phyloP scores from a whole-genome alignment of 2,329 filamentous ascomycete genomes.

The Diaporthe velutina region DNA sequence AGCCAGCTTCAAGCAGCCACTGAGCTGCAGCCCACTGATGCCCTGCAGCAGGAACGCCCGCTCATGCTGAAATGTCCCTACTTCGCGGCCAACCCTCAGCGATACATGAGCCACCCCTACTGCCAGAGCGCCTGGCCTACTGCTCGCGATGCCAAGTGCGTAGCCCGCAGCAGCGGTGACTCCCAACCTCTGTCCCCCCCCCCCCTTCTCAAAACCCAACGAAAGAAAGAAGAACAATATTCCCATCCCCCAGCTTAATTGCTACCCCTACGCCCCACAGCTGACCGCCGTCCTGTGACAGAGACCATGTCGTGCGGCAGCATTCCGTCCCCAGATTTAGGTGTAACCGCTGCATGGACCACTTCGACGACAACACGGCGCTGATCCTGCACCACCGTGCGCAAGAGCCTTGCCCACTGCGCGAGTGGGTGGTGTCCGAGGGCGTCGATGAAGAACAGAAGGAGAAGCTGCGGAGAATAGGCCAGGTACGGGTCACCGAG shows the following conservation, averaged over 20 bases:
- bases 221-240: not conserved
- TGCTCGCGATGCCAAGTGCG: constrained; percentile 37
- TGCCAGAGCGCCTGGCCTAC: constrained; percentile 36
- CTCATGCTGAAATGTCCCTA: constrained; percentile 36
- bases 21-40: not conserved
- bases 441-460: constrained; percentile 59
- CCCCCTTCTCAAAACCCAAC: not conserved
- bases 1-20: not conserved
- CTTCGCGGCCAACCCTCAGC: constrained; percentile 25
- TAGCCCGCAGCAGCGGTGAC: constrained; percentile 2
- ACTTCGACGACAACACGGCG: constrained; percentile 42
- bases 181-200: not conserved
- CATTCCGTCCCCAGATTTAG: constrained; percentile 44
- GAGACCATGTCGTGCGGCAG: constrained; percentile 47
- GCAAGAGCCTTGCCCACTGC: constrained; percentile 54
- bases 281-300: constrained; percentile 23
- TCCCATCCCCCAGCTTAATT: too few relatives aligned
- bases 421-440: constrained; percentile 57
- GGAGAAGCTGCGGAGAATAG: constrained; percentile 42
- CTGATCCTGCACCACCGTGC: constrained; percentile 45
- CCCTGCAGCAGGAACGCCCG: not conserved
- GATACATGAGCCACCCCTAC: constrained; percentile 33
- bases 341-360: constrained; percentile 46
- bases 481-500: constrained; percentile 40
- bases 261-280: too few relatives aligned